Conservation (phyloP, 2,329 filamentous ascomycete genomes). For the Epichloe scottii region DNA sequence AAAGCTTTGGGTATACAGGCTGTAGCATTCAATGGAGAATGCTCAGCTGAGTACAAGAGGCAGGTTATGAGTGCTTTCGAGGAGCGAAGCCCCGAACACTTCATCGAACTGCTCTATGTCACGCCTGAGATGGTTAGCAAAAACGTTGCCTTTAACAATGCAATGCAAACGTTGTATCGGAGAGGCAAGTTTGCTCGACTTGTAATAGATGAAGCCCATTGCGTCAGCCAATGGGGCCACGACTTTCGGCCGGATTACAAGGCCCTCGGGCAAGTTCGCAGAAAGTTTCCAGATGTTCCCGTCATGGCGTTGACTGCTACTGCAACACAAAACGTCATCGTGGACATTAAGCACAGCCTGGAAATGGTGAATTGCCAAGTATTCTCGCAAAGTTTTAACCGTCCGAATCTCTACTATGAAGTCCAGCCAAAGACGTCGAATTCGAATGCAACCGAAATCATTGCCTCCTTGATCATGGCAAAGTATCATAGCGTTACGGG, state of each 20-base stretch:
- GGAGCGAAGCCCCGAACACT: constrained; percentile 54
- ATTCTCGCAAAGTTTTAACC: constrained; percentile 90
- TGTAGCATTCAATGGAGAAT: constrained; percentile 69
- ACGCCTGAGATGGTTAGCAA: constrained; percentile 95
- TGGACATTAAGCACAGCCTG: constrained; percentile 87
- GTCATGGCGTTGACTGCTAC: constrained; percentile 94
- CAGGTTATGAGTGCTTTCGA: constrained; percentile 54
- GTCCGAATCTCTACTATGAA: constrained; percentile 88
- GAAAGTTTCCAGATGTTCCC: constrained; percentile 64
- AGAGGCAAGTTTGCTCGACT: constrained; percentile 69
- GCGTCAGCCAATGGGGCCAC: constrained; percentile 97
- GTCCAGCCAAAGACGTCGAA: constrained; percentile 60
- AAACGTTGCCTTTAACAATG: constrained; percentile 54
- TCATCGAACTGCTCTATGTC: constrained; percentile 80
- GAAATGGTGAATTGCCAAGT: constrained; percentile 64
- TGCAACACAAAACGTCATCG: constrained; percentile 82
- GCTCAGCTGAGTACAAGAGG: constrained; percentile 46
- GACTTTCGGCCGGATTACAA: constrained; percentile 98
- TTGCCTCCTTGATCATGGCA: constrained; percentile 54
- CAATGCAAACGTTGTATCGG: constrained; percentile 54
- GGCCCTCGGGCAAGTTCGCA: constrained; percentile 60
- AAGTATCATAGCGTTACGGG: constrained; percentile 64
- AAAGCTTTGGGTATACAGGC: constrained; percentile 64
- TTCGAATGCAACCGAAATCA: constrained; percentile 28
- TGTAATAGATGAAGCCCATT: constrained; percentile 98